Conservation (phyloP, 305 asterid species). For the Solanum hybrid region DNA sequence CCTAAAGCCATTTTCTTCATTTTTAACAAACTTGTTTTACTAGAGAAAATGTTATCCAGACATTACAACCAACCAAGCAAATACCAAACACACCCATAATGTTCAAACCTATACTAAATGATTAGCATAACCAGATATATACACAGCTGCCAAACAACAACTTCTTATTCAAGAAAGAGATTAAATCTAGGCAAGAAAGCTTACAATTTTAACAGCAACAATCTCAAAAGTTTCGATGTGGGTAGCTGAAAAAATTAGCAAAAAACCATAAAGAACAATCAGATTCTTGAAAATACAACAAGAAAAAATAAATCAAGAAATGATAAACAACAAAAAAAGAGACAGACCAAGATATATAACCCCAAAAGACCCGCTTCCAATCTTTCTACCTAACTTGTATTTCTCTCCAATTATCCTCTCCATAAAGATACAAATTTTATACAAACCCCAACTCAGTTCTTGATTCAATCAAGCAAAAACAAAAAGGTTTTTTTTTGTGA, state of each 20-base stretch:
- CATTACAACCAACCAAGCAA: background rate
- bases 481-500: background rate
- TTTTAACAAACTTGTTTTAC: background rate
- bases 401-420: constrained; percentile 30
- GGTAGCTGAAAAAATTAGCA: constrained; percentile 49
- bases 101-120: background rate
- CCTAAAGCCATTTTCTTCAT: background rate
- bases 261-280: background rate
- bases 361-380: constrained; percentile 33
- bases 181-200: constrained; percentile 12
- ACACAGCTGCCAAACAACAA: background rate
- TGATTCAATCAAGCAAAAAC: background rate
- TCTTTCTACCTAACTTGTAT: constrained; percentile 26
- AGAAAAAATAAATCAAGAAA: background rate
- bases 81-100: background rate
- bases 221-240: constrained; percentile 84
- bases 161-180: background rate
- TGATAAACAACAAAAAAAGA: background rate
- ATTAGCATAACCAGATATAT: background rate
- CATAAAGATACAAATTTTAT: background rate
- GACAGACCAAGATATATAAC: constrained; percentile 21
- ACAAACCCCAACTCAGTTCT: background rate
- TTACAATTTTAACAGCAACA: constrained; percentile 92
- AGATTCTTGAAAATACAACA: background rate
- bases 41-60: background rate